A percentile compares a stretch with the other conserved stretches of the same genome.
phyloP scores from a whole-genome alignment of 2,329 filamentous ascomycete genomes.

The Paecilomyces sp. region DNA sequence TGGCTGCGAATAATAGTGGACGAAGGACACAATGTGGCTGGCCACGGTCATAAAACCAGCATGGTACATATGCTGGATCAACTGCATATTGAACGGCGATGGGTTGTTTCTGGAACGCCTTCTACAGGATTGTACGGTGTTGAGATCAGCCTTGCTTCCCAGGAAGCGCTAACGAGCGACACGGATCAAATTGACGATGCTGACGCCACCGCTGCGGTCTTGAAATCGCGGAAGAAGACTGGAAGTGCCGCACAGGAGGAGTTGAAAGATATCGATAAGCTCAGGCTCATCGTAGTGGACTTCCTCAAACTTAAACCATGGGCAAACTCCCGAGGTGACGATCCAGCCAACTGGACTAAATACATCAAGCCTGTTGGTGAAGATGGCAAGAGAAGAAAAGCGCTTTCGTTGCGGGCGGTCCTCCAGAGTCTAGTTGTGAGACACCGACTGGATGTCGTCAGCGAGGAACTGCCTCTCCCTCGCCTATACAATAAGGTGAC shows the following conservation, averaged over 20 bases:
- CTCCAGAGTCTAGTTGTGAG: constrained; percentile 77
- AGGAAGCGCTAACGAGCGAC: constrained; percentile 30
- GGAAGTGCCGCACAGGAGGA: constrained; percentile 46
- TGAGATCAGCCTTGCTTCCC: constrained; percentile 50
- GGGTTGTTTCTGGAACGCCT: constrained; percentile 88
- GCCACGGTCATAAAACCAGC: constrained; percentile 53
- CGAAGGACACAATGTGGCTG: constrained; percentile 80
- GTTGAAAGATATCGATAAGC: constrained; percentile 57
- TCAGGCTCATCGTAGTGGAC: constrained; percentile 58
- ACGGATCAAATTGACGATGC: constrained; percentile 20
- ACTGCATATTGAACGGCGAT: constrained; percentile 61
- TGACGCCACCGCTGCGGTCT: constrained; percentile 17
- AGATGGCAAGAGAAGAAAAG: constrained; percentile 43
- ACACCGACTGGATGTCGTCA: constrained; percentile 65
- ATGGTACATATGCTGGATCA: constrained; percentile 49
- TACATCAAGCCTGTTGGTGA: constrained; percentile 60
- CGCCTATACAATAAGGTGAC: constrained; percentile 64
- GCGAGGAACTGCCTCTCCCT: constrained; percentile 59
- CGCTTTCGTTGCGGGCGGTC: constrained; percentile 52
- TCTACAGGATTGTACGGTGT: constrained; percentile 75
- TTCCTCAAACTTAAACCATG: constrained; percentile 75
- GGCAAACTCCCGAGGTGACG: constrained; percentile 55
- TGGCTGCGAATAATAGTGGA: constrained; percentile 89
- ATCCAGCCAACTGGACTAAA: constrained; percentile 62
- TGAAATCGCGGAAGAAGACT: constrained; percentile 27